phyloP scores from a whole-genome alignment of 208 protist species.

The Leishmania martiniquensis region DNA sequence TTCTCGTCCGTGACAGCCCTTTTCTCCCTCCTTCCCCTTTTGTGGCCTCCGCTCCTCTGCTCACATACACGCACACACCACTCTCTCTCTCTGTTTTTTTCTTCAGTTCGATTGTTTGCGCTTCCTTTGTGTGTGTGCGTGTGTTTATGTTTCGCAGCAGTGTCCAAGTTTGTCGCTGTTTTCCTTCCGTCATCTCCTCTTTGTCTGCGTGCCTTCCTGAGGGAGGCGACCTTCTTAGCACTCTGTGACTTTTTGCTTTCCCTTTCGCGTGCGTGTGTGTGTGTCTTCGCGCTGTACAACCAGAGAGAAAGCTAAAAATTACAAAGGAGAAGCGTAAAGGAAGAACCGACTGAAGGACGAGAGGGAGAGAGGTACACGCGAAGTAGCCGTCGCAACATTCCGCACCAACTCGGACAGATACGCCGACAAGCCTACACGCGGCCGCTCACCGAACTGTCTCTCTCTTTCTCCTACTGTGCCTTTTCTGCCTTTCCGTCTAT shows the following conservation, averaged over 20 bases:
- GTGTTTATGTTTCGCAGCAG: no score
- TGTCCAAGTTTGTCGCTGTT: no score
- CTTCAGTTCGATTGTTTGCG: background rate
- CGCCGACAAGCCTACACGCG: background rate
- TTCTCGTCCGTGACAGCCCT: slow-evolving; percentile 9
- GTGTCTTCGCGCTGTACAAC: background rate
- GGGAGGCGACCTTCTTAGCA: background rate
- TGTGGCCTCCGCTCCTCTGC: background rate
- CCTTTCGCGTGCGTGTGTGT: background rate
- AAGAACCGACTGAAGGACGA: background rate
- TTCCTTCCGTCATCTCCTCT: background rate
- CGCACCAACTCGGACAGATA: background rate
- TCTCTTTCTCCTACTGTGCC: background rate
- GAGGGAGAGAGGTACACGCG: background rate
- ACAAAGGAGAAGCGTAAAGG: background rate
- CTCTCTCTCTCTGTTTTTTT: background rate
- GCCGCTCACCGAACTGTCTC: background rate
- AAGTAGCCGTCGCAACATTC: background rate
- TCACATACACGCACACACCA: no score
- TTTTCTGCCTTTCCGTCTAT: background rate
- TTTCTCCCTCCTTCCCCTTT: slow-evolving; percentile 5
- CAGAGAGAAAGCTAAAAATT: background rate
- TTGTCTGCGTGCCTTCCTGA: no score
- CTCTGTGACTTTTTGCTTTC: background rate
- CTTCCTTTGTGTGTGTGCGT: background rate